Evolutionary conservation across 2,329 filamentous ascomycete genomes (phyloP).

Genomic region (Exophiala bonariae): DNA sequence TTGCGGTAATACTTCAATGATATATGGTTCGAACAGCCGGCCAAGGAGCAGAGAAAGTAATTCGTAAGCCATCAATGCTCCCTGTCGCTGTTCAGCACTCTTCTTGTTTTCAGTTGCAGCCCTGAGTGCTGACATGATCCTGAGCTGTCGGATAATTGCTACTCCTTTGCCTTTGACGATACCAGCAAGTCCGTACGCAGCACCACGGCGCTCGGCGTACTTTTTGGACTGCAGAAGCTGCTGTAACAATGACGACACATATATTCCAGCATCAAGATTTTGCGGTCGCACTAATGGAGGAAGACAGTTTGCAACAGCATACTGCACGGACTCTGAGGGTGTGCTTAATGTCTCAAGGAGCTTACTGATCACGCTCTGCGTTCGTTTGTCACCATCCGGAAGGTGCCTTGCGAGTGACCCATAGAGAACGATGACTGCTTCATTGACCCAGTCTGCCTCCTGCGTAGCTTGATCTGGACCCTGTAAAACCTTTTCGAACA

Average conservation of each 20-base stretch:
- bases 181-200: constrained; percentile 90
- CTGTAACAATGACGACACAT: constrained; percentile 77
- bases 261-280: constrained; percentile 72
- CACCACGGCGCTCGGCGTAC: constrained; percentile 88
- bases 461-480: constrained; percentile 78
- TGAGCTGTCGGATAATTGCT: constrained; percentile 75
- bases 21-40: constrained; percentile 90
- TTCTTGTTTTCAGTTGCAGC: constrained; percentile 94
- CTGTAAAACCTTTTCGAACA: constrained; percentile 87
- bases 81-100: constrained; percentile 82
- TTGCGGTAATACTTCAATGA: constrained; percentile 92
- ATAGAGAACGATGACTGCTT: constrained; percentile 96
- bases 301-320: constrained; percentile 90
- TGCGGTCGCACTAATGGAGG: constrained; percentile 86
- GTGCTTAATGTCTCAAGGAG: constrained; percentile 86
- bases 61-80: constrained; percentile 86
- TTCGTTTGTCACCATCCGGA: constrained; percentile 77
- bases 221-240: constrained; percentile 83
- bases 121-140: constrained; percentile 78
- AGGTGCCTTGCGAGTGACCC: constrained; percentile 89
- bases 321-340: constrained; percentile 94
- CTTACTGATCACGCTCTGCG: constrained; percentile 83
- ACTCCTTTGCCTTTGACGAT: constrained; percentile 88
- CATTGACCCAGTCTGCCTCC: constrained; percentile 84
- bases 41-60: constrained; percentile 83